Base-by-base conservation (phyloP, 306 rosid species). In the Rosa multiflora region DNA sequence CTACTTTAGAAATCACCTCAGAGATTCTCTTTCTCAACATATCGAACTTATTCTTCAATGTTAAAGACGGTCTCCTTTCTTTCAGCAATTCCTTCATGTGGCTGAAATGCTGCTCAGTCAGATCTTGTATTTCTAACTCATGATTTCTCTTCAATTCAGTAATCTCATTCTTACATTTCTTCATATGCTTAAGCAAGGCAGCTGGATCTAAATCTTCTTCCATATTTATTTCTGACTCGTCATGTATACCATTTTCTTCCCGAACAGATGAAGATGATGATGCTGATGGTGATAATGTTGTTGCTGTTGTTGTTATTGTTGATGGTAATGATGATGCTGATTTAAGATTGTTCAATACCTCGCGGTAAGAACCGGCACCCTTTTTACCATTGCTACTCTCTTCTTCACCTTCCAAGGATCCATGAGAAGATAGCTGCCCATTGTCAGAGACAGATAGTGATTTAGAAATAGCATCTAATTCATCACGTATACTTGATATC, bases 91-190 rank as follows among this genome's bases (percentile, higher is more conserved):
- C 91, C 76, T 97, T 66, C 87, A 43, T 91, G 35, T 89, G 90
- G 76, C 79, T 76, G 80, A 89, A 80, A 75, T 70, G 79, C 72
- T 89, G 87, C 85, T 96, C 99, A 44, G 90, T 93, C 70, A 81
- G 69, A 83, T 26, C 29, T 26, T 26, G 29, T 26, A 26, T 26
- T 81, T 80, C 6, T 82, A 96, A 89, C 77, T 96, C 99, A 40
- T 96, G 97, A 74, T 89, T 86, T 87, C 98, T 90, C 88, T 84
- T 91, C 93, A 89, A 84, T 67, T 82, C 87, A 71, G 91, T 88
- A 83, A 96, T 88, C 89, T 84, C 88, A 47, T 81, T 78, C 76
- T 80, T 86, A 51, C 90, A 92, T 79, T 8, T 84, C 6, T 76
- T 17, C 92, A 89, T 20, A 85, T 80, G 78, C 86, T 80, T 82